phyloP scores from a whole-genome alignment of 345 rosid species.

The Lepidium africanum region DNA sequence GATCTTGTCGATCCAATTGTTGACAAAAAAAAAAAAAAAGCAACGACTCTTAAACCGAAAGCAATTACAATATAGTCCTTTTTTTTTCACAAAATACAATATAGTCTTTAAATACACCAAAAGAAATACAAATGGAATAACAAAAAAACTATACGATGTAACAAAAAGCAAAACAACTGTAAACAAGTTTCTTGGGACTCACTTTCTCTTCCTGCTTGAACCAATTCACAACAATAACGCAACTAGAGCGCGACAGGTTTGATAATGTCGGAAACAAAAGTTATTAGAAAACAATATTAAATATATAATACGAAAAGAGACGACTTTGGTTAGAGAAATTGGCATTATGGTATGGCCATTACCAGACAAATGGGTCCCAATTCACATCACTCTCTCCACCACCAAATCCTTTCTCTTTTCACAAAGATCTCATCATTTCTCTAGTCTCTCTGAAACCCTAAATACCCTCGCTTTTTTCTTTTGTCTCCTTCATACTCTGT shows the following conservation, averaged over 20 bases:
- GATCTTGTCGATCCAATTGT: too few relatives aligned
- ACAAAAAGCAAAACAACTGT: conserved; percentile 21
- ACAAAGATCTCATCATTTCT: conserved; percentile 5
- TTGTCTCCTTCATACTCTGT: conserved; percentile 12
- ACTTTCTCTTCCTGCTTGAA: conserved; percentile 3
- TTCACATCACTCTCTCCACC: conserved; percentile 25
- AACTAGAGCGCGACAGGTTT: conserved; percentile 26
- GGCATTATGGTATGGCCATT: conserved; percentile 19
- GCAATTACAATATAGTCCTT: conserved; percentile 4
- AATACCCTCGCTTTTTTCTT: not conserved
- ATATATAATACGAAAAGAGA: not conserved
- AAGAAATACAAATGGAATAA: conserved; percentile 9
- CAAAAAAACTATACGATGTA: not conserved
- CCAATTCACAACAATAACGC: conserved; percentile 7
- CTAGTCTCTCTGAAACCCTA: conserved; percentile 11
- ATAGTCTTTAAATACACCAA: not conserved
- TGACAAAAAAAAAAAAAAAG: too few relatives aligned
- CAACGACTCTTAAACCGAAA: too few relatives aligned
- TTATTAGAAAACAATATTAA: not conserved
- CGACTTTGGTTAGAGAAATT: conserved; percentile 17
- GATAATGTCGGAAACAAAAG: conserved; percentile 24
- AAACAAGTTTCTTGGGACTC: conserved; percentile 24
- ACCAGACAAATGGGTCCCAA: conserved; percentile 30
- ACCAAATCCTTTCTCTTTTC: not conserved
- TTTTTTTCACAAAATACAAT: too few relatives aligned